These are phyloP conservation scores for Ceratocystis cacaofunesta DNA, from an alignment of 2,329 filamentous ascomycete species.

Conservation along the genomic window DNA sequence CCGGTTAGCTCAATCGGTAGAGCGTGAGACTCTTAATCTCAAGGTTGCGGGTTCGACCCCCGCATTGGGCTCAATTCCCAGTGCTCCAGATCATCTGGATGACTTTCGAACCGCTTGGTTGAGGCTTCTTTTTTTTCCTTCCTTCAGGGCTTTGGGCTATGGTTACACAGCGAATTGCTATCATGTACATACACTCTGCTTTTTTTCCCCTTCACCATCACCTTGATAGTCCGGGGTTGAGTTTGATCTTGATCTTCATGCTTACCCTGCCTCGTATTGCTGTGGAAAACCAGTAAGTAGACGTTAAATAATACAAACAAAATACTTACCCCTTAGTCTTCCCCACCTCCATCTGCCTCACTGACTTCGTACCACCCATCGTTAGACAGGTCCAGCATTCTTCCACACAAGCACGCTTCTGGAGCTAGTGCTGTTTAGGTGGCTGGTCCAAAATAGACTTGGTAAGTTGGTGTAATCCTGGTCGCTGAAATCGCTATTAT, in stretches of 20 bases:
- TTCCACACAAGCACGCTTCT: neutral
- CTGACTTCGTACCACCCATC: neutral
- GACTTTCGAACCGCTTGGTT: neutral
- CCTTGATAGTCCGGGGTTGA: too few species aligned
- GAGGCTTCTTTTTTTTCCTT: too few species aligned
- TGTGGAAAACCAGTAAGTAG: too few species aligned
- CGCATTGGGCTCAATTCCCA: slow-evolving; percentile 21
- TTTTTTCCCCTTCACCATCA: too few species aligned
- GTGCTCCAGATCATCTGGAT: slow-evolving; percentile 17
- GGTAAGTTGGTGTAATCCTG: neutral
- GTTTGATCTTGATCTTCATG: too few species aligned
- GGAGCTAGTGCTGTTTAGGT: neutral
- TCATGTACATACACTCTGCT: too few species aligned
- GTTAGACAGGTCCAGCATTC: neutral
- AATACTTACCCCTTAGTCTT: too few species aligned
- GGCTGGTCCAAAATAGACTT: neutral
- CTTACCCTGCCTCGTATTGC: too few species aligned
- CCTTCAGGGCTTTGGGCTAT: too few species aligned
- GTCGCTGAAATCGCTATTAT: neutral
- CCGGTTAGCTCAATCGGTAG: slow-evolving; percentile 56
- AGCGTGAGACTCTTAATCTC: slow-evolving; percentile 54
- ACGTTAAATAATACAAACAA: too few species aligned
- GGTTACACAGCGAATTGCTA: too few species aligned
- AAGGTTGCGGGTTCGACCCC: slow-evolving; percentile 31
- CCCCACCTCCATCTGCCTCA: too few species aligned